Percentiles rank a stretch among this genome's conserved stretches.
Conservation (phyloP, 192 early-diverging fungal genomes). For the Backusella luteola region DNA sequence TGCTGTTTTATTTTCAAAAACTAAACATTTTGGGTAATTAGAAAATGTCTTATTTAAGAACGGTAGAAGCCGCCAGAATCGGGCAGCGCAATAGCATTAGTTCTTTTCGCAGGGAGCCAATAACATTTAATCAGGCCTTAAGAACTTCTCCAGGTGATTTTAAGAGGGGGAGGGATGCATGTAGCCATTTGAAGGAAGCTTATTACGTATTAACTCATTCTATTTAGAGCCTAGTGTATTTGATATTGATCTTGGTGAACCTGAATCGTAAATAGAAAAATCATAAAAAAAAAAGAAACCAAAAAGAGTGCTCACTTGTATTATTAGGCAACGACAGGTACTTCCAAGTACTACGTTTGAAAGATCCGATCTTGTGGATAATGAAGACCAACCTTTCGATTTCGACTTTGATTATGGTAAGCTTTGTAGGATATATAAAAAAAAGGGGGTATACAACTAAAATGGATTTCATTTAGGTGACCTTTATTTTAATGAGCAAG, state of each 20-base stretch:
- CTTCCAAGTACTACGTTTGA: background rate
- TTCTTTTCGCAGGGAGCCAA: background rate
- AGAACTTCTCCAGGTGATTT: background rate
- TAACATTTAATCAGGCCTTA: background rate
- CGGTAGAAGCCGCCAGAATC: background rate
- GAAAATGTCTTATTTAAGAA: background rate
- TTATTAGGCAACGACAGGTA: background rate
- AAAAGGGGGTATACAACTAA: background rate
- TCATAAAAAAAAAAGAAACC: background rate
- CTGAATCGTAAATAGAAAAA: background rate
- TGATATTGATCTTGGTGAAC: background rate
- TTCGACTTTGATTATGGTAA: background rate
- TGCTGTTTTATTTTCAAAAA: no score
- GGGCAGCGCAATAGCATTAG: background rate
- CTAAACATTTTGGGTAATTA: background rate
- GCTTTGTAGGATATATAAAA: background rate
- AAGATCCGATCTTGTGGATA: background rate
- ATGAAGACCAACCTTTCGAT: background rate
- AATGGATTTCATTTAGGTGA: background rate
- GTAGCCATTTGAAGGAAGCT: background rate
- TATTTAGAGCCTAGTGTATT: background rate
- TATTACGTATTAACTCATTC: background rate
- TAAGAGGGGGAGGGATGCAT: background rate
- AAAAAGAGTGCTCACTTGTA: background rate
- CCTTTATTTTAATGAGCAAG: slow-evolving; percentile 2